Percentiles rank a stretch among this genome's conserved stretches.
These are phyloP conservation scores for Xylaria multiplex DNA, from an alignment of 2,329 filamentous ascomycete genomes.

Conservation along the genomic window DNA sequence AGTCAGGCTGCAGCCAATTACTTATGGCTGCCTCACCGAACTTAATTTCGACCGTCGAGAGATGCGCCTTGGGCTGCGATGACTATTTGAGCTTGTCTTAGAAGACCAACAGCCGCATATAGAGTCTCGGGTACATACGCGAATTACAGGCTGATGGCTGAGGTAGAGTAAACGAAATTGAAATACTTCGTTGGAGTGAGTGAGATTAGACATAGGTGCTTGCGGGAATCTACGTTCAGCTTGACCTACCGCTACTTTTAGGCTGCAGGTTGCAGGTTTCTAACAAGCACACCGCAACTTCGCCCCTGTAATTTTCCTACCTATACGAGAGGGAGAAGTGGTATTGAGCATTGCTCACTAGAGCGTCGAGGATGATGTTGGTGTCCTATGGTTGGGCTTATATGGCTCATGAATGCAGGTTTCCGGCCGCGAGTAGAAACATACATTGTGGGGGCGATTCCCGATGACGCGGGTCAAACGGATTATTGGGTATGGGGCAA, in stretches of 20 bases:
- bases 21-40: constrained; percentile 22
- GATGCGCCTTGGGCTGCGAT: constrained; percentile 19
- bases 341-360: constrained; percentile 11
- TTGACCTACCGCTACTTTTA: constrained; percentile 14
- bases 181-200: constrained; percentile 14
- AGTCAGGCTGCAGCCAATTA: constrained; percentile 28
- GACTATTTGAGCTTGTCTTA: constrained; percentile 3
- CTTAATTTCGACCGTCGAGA: neutral
- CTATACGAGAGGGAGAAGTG: constrained; percentile 13
- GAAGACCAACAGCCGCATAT: neutral
- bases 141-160: constrained; percentile 16
- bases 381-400: constrained; percentile 22
- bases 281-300: constrained; percentile 37
- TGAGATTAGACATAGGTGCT: constrained; percentile 15
- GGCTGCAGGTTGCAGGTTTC: constrained; percentile 27
- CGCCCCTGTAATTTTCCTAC: constrained; percentile 20
- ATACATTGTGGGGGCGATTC: constrained; percentile 31
- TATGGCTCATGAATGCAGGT: constrained; percentile 29
- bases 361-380: constrained; percentile 8
- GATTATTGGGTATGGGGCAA: constrained; percentile 28
- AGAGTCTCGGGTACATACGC: constrained; percentile 9
- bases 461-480: constrained; percentile 38
- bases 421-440: constrained; percentile 14
- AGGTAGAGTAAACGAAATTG: constrained; percentile 12
- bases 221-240: constrained; percentile 29